Conservation (phyloP, 495 filamentous ascomycete genomes). For the Halenospora varia region DNA sequence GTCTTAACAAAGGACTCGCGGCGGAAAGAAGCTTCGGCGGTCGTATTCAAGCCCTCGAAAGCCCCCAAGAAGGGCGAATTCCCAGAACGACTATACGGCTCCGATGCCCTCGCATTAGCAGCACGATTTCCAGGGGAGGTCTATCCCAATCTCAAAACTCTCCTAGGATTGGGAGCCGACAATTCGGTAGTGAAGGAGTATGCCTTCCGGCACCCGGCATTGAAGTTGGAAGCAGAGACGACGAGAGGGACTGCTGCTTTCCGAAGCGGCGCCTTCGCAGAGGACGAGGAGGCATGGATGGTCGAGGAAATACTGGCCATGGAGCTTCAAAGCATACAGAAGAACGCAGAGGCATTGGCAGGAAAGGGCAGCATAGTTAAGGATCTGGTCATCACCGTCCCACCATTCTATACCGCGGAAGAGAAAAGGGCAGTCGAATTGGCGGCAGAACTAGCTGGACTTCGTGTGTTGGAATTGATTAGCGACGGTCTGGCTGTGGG, state of each 20-base stretch:
- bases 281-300: conserved; percentile 66
- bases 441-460: conserved; percentile 81
- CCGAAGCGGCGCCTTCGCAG: conserved; percentile 66
- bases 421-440: conserved; percentile 80
- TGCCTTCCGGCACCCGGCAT: conserved; percentile 63
- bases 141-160: conserved; percentile 85
- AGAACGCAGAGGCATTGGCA: conserved; percentile 80
- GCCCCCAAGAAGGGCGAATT: conserved; percentile 56
- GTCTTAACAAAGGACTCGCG: conserved; percentile 98
- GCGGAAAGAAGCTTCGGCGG: conserved; percentile 87
- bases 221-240: conserved; percentile 50
- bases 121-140: conserved; percentile 89
- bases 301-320: conserved; percentile 96
- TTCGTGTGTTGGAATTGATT: conserved; percentile 79
- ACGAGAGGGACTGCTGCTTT: conserved; percentile 71
- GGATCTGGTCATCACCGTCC: conserved; percentile 86
- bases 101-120: conserved; percentile 81
- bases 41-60: conserved; percentile 85
- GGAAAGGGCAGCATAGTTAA: conserved; percentile 70
- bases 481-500: conserved; percentile 92
- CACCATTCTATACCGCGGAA: conserved; percentile 83
- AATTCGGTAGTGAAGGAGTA: conserved; percentile 64
- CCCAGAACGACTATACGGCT: conserved; percentile 88
- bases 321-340: conserved; percentile 85
- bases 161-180: conserved; percentile 68